Conservation (phyloP, 2,329 filamentous ascomycete species). For the Pseudogymnoascus pannorum region DNA sequence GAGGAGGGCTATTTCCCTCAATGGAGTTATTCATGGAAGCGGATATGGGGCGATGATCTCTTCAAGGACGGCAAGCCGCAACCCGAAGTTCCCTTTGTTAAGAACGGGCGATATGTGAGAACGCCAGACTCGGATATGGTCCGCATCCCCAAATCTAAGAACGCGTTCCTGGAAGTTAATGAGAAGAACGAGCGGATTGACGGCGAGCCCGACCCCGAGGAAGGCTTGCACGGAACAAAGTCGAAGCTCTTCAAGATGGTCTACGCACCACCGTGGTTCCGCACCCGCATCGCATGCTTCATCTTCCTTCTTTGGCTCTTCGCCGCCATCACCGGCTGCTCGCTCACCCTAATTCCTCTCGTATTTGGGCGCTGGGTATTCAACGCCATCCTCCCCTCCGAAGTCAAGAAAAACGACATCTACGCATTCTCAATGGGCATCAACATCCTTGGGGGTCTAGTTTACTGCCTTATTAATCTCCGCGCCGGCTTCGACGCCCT, state of each 20-base stretch:
- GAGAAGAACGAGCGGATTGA: constrained; percentile 60
- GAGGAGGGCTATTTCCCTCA: constrained; percentile 68
- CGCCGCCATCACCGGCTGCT: constrained; percentile 78
- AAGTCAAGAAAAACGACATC: constrained; percentile 81
- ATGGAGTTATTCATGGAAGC: constrained; percentile 45
- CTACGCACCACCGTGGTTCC: constrained; percentile 81
- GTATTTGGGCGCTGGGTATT: constrained; percentile 78
- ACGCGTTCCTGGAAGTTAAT: constrained; percentile 72
- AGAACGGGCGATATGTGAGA: constrained; percentile 76
- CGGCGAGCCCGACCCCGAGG: constrained; percentile 43
- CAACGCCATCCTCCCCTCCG: constrained; percentile 59
- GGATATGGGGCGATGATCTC: background rate
- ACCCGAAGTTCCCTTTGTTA: constrained; percentile 42
- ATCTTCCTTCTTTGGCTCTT: constrained; percentile 90
- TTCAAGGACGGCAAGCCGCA: constrained; percentile 14
- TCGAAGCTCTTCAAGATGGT: constrained; percentile 49
- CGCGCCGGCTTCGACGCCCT: constrained; percentile 29
- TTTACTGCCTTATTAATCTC: constrained; percentile 54
- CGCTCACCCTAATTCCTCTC: constrained; percentile 78
- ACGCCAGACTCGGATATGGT: constrained; percentile 95
- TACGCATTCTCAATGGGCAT: constrained; percentile 92
- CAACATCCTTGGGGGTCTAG: constrained; percentile 64
- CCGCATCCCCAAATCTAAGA: constrained; percentile 76
- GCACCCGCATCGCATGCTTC: constrained; percentile 71
- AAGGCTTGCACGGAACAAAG: constrained; percentile 49